Conservation (phyloP, 2,329 filamentous ascomycete species). For the Stagonosporopsis rhizophila region DNA sequence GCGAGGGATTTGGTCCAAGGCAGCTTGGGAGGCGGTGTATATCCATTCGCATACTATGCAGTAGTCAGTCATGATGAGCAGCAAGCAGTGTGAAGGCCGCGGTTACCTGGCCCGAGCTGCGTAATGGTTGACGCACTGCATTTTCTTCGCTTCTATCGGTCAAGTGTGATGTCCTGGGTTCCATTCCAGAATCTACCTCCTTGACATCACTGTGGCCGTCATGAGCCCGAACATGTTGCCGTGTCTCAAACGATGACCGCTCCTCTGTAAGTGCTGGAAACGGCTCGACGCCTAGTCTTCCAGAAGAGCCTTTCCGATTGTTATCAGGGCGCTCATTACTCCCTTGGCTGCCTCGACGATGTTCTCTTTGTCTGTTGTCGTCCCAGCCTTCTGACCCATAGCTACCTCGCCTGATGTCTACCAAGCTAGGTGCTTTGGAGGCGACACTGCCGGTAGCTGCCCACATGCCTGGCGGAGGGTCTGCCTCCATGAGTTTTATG, state of each 20-base stretch:
- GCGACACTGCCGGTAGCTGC: constrained; percentile 53
- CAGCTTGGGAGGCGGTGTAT: constrained; percentile 53
- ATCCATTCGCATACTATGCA: constrained; percentile 49
- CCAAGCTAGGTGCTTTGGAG: constrained; percentile 52
- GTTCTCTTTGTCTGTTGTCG: constrained; percentile 34
- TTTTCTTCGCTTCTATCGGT: constrained; percentile 25
- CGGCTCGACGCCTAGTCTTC: constrained; percentile 29
- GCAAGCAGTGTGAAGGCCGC: too few relatives aligned
- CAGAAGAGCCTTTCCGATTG: constrained; percentile 24
- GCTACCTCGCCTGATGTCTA: constrained; percentile 51
- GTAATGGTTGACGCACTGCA: constrained; percentile 21
- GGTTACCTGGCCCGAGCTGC: constrained; percentile 29
- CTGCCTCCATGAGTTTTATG: constrained; percentile 48
- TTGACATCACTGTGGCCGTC: constrained; percentile 20
- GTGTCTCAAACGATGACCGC: constrained; percentile 15
- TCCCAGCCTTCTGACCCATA: constrained; percentile 47
- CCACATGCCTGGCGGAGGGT: constrained; percentile 53
- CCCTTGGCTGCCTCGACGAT: constrained; percentile 34
- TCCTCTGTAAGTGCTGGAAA: constrained; percentile 44
- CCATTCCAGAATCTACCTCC: constrained; percentile 8
- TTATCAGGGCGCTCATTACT: constrained; percentile 24
- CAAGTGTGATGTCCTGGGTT: constrained; percentile 27
- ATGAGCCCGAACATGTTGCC: constrained; percentile 3
- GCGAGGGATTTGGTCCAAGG: constrained; percentile 65
- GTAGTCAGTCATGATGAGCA: constrained; percentile 12